A percentile compares a stretch with the other conserved stretches of the same genome.
Conservation (phyloP, 2,329 filamentous ascomycete genomes). For the Penicillium janthinellum region DNA sequence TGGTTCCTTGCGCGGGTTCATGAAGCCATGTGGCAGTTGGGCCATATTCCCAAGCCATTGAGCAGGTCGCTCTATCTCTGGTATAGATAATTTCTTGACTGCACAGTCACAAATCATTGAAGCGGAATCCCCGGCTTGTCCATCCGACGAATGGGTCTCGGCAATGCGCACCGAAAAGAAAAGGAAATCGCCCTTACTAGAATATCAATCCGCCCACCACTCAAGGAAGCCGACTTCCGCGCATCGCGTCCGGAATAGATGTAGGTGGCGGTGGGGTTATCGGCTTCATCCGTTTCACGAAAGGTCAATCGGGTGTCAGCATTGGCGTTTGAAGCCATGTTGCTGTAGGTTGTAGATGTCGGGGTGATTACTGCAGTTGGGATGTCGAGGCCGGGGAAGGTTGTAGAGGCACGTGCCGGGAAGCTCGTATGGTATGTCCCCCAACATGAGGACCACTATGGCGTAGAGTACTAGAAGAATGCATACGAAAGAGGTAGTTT, state of each 20-base stretch:
- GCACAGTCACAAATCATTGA: too few relatives aligned
- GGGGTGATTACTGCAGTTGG: neutral
- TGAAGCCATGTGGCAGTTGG: constrained; percentile 1
- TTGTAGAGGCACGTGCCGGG: constrained; percentile 21
- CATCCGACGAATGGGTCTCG: neutral
- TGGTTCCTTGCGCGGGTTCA: neutral
- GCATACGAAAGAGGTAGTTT: neutral
- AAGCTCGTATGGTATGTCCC: neutral
- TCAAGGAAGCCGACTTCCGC: constrained; percentile 15
- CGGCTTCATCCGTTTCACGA: constrained; percentile 52
- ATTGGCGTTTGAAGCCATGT: constrained; percentile 1
- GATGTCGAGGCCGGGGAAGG: constrained; percentile 3
- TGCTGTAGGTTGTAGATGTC: constrained; percentile 3
- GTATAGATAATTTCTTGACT: neutral
- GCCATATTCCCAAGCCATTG: neutral
- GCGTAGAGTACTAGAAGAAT: neutral
- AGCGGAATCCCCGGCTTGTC: neutral
- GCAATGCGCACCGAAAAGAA: neutral
- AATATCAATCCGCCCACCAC: constrained; percentile 49
- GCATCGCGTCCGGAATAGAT: constrained; percentile 42
- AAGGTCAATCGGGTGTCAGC: constrained; percentile 27
- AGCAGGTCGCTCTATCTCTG: neutral
- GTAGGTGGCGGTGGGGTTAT: constrained; percentile 53
- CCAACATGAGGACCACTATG: neutral
- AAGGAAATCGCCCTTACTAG: constrained; percentile 29